phyloP scores from a whole-genome alignment of 495 filamentous ascomycete genomes.

The Lophiotrema nucula region DNA sequence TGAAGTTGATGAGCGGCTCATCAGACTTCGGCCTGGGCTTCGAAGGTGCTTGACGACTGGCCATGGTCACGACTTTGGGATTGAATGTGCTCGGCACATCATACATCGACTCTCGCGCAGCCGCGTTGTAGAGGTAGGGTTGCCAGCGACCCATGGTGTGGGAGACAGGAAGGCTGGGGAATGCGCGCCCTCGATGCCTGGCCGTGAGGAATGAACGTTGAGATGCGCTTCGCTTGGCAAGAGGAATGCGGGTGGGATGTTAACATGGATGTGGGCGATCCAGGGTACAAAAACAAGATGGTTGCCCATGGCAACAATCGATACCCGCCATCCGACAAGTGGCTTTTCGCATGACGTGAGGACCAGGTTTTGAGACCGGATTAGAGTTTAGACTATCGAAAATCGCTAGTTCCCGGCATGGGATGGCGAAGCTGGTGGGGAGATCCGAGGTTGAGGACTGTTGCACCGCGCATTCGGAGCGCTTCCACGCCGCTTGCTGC shows the following conservation, averaged over 20 bases:
- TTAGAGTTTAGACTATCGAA: no score
- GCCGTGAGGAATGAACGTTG: constrained; percentile 16
- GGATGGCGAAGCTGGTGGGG: no score
- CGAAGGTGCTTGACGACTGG: constrained; percentile 60
- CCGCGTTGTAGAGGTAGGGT: constrained; percentile 75
- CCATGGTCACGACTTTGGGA: constrained; percentile 75
- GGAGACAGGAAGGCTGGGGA: constrained; percentile 19
- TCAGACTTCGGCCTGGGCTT: constrained; percentile 60
- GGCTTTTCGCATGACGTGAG: no score
- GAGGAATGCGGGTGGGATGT: constrained; percentile 27
- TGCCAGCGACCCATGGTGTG: constrained; percentile 44
- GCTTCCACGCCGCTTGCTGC: no score
- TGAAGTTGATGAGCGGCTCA: constrained; percentile 74
- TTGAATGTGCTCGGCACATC: constrained; percentile 66
- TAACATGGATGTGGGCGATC: constrained; percentile 20
- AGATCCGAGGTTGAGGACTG: no score
- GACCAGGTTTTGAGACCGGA: no score
- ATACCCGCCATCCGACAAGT: background rate
- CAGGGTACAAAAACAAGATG: constrained; percentile 13
- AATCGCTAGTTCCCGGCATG: no score
- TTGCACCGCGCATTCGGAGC: no score
- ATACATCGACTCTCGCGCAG: constrained; percentile 49
- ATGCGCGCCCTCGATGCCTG: constrained; percentile 23
- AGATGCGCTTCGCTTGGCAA: constrained; percentile 13
- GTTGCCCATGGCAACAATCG: constrained; percentile 33